Conservation (phyloP, 2,329 filamentous ascomycete species). For the Aspergillus spinulosporus region DNA sequence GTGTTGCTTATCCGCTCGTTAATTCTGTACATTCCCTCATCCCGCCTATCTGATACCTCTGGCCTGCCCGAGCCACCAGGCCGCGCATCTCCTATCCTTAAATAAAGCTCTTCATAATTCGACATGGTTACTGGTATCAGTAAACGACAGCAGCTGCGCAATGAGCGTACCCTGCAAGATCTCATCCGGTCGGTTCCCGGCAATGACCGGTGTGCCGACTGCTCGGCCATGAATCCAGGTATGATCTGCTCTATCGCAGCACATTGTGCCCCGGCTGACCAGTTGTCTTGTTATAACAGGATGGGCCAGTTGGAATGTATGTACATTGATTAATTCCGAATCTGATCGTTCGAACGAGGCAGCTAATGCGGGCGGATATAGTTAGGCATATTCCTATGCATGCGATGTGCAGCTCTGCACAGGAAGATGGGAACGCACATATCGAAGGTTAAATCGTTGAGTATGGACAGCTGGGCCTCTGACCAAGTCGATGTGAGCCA, state of each 20-base stretch:
- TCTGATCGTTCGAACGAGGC: slow-evolving; percentile 7
- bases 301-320: slow-evolving; percentile 96
- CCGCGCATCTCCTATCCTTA: slow-evolving; percentile 1
- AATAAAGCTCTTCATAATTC: background rate
- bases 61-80: slow-evolving; percentile 14
- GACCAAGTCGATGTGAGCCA: slow-evolving; percentile 88
- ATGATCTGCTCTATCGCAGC: slow-evolving; percentile 22
- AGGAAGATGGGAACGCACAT: slow-evolving; percentile 97
- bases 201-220: slow-evolving; percentile 94
- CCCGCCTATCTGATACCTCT: slow-evolving; percentile 12
- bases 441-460: slow-evolving; percentile 97
- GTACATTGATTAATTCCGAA: slow-evolving; percentile 36
- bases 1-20: slow-evolving; percentile 17
- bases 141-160: slow-evolving; percentile 97
- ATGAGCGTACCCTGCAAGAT: slow-evolving; percentile 88
- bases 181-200: slow-evolving; percentile 80
- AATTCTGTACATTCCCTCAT: slow-evolving; percentile 11
- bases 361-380: slow-evolving; percentile 42
- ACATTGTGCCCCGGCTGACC: slow-evolving; percentile 1
- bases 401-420: slow-evolving; percentile 94
- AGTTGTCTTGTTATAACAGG: slow-evolving; percentile 50
- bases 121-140: slow-evolving; percentile 73
- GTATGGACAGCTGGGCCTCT: slow-evolving; percentile 95
- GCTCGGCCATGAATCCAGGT: slow-evolving; percentile 89
- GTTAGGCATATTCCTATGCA: slow-evolving; percentile 94